Evolutionary conservation across 208 protist genomes (phyloP), one percentile per base, ranked within the genome.

Genomic region (Naegleria lovaniensis): DNA sequence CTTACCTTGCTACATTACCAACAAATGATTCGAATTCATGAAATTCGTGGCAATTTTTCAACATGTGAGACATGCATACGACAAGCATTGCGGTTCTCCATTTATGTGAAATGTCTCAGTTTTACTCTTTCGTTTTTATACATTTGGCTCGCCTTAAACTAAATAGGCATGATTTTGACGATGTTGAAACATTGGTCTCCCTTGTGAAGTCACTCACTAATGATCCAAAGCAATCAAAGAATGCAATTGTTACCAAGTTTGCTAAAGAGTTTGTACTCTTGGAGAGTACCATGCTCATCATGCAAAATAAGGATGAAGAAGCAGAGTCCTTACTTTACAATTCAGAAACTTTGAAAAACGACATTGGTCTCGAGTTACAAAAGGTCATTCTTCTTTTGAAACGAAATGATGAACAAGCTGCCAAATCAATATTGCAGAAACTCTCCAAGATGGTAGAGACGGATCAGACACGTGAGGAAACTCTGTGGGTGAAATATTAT

Each of bases 21-120:
- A 9, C 67, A 79, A 79, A 36, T 79, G 67, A 79, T 79, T 79
- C 19, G 67, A 79, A 79, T 79, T 13, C 67, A 79, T 79, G 67
- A 79, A 79, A 33, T 79, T 11, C 19, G 67, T 13, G 67, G 67
- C 67, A 79, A 79, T n/a, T 79, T 79, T 36, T 79, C 67, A 36
- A 36, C 67, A 29, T 79, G 67, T 79, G 67, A 79, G 29, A 79
- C 67, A 13, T 79, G 67, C 36, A 79, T 79, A 6, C 25, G 29
- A 36, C 67, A 79, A 33, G 67, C 25, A 6, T 79, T 79, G 67
- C 25, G 67, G n/a, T 79, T 79, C n/a, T 29, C 67, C 9, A 79
- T 79, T 79, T 33, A 36, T 13, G 29, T 79, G 25, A 79, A 79
- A 36, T 79, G 67, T 79, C n/a, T 79, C 6, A 79, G 67, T 79